These are phyloP conservation scores for Hygrophila difformis DNA, from an alignment of 257 asterid species.

Conservation along the genomic window DNA sequence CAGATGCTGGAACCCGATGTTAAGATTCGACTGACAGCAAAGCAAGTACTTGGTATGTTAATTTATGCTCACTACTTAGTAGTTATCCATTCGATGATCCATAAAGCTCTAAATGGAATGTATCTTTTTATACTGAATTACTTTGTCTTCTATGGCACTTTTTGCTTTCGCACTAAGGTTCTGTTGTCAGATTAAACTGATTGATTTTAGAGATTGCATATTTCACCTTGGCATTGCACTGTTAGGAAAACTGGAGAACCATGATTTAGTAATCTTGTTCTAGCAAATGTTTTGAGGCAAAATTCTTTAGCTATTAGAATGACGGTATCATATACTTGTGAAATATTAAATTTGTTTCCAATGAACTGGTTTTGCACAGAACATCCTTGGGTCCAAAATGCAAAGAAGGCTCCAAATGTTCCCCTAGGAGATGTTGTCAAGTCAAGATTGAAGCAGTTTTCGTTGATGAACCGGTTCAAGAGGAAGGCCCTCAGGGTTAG, in stretches of 20 bases:
- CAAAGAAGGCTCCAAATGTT: constrained; percentile 86
- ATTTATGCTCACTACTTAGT: constrained; percentile 7
- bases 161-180: too few relatives aligned
- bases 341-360: too few relatives aligned
- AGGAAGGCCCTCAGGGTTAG: constrained; percentile 92
- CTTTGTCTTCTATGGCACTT: too few relatives aligned
- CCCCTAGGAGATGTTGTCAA: constrained; percentile 95
- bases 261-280: constrained; percentile 6
- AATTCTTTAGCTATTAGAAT: neutral
- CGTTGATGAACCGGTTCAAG: constrained; percentile 92
- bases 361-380: constrained; percentile 42
- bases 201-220: too few relatives aligned
- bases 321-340: too few relatives aligned
- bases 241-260: constrained; percentile 4
- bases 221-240: too few relatives aligned
- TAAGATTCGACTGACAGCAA: constrained; percentile 84
- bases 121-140: too few relatives aligned
- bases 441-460: constrained; percentile 88
- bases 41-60: constrained; percentile 81
- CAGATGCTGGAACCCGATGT: constrained; percentile 97
- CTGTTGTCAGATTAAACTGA: too few relatives aligned
- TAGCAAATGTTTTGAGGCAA: constrained; percentile 4
- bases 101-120: too few relatives aligned
- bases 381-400: constrained; percentile 90
- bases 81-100: neutral